These are phyloP conservation scores for rapeseed (Brassica napus) DNA, from an alignment of 345 rosid species.

Conservation along the genomic window DNA sequence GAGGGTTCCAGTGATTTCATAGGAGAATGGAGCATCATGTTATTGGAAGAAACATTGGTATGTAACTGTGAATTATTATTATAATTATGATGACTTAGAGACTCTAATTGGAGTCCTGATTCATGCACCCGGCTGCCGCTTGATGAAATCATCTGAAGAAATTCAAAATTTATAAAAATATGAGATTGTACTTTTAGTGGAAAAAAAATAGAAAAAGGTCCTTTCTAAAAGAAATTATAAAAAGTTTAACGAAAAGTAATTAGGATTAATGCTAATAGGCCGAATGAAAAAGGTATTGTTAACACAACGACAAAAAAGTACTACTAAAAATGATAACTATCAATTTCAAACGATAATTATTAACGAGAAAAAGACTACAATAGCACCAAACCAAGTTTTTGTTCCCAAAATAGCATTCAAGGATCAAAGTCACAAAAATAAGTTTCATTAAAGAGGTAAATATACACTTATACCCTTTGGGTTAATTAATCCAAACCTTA, in stretches of 20 bases:
- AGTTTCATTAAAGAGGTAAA: no score
- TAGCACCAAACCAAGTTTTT: no score
- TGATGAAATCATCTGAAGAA: slow-evolving; percentile 40
- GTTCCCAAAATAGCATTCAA: no score
- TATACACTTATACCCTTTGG: no score
- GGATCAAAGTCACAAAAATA: no score
- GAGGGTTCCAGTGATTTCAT: slow-evolving; percentile 45
- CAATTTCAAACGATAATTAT: neutral
- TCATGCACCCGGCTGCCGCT: slow-evolving; percentile 50
- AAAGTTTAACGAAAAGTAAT: neutral
- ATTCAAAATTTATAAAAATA: slow-evolving; percentile 28
- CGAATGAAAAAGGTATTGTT: neutral
- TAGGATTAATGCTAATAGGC: slow-evolving; percentile 10
- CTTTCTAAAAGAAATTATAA: neutral
- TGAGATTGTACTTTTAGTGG: neutral
- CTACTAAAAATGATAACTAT: neutral
- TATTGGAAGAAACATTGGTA: slow-evolving; percentile 41
- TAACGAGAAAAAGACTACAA: neutral
- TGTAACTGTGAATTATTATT: slow-evolving; percentile 37
- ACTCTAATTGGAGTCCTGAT: slow-evolving; percentile 48
- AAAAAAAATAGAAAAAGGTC: slow-evolving; percentile 13
- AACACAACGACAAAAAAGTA: slow-evolving; percentile 21
- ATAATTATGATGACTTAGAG: slow-evolving; percentile 41
- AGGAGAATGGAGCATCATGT: slow-evolving; percentile 32
- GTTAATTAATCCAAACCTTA: no score